Percentiles rank a stretch among this genome's conserved stretches.
phyloP scores from a whole-genome alignment of 2,329 filamentous ascomycete species.

The Colletotrichum cereale region DNA sequence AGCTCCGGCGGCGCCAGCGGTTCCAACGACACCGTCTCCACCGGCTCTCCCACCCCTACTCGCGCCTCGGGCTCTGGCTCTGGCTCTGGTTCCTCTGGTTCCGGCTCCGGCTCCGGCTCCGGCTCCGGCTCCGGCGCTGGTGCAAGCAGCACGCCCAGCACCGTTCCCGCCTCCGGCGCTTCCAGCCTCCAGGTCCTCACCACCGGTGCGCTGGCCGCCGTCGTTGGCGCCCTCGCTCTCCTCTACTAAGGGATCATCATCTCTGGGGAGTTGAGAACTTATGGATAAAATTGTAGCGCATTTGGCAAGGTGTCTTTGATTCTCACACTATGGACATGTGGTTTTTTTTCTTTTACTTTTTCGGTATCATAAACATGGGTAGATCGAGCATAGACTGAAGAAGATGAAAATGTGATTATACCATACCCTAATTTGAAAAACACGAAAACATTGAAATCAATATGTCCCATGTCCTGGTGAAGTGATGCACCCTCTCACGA shows the following conservation, averaged over 20 bases:
- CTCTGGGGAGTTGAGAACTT: neutral
- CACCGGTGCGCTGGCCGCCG: constrained; percentile 40
- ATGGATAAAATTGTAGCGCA: constrained; percentile 28
- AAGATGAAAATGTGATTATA: constrained; percentile 34
- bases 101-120: constrained; percentile 37
- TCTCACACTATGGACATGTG: constrained; percentile 32
- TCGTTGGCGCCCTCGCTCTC: constrained; percentile 40
- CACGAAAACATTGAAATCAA: neutral
- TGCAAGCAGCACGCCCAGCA: constrained; percentile 24
- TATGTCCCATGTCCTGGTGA: neutral
- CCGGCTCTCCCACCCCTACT: constrained; percentile 39
- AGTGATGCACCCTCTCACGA: neutral
- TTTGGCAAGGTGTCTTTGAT: constrained; percentile 35
- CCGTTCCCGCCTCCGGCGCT: constrained; percentile 28
- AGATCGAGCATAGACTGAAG: constrained; percentile 40
- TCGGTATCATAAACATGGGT: constrained; percentile 39
- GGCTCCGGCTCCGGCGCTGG: constrained; percentile 41
- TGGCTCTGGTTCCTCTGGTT: neutral
- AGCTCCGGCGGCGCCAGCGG: constrained; percentile 38
- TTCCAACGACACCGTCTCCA: constrained; percentile 37
- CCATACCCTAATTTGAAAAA: neutral
- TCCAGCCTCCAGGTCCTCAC: constrained; percentile 33
- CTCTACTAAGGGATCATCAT: constrained; percentile 36
- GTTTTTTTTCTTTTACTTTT: neutral
- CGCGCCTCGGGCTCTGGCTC: constrained; percentile 21